These are phyloP conservation scores for Candida incommunis DNA, from an alignment of 805 yeast genomes.

Conservation along the genomic window DNA sequence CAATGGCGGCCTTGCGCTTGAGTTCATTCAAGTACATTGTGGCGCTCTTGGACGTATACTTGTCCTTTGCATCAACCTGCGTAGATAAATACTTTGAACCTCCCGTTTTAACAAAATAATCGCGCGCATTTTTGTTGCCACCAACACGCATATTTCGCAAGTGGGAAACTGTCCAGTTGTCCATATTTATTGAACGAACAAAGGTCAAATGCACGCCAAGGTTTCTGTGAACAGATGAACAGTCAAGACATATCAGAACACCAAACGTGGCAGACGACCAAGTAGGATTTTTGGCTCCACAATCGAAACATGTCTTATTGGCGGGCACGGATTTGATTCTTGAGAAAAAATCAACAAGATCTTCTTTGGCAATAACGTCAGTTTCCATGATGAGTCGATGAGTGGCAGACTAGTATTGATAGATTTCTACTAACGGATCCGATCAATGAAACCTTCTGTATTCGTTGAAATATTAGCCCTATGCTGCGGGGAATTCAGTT, in stretches of 20 bases:
- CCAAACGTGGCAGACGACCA: slow-evolving; percentile 99
- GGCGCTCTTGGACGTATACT: slow-evolving; percentile 76
- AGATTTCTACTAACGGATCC: no score
- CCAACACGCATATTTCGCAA: slow-evolving; percentile 87
- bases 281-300: slow-evolving; percentile 86
- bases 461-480: no score
- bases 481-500: no score
- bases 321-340: slow-evolving; percentile 52
- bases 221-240: slow-evolving; percentile 91
- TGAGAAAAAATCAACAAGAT: slow-evolving; percentile 49
- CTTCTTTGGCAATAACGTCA: slow-evolving; percentile 34
- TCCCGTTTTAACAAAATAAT: slow-evolving; percentile 70
- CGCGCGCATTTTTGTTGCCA: slow-evolving; percentile 79
- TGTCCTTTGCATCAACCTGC: slow-evolving; percentile 48
- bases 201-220: slow-evolving; percentile 93
- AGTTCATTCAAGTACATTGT: slow-evolving; percentile 66
- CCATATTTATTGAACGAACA: slow-evolving; percentile 83
- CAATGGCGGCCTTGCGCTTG: slow-evolving; percentile 50
- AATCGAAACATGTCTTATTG: slow-evolving; percentile 78
- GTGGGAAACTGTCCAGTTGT: slow-evolving; percentile 87
- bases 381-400: no score
- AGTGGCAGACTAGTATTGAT: no score
- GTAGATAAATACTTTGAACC: slow-evolving; percentile 58
- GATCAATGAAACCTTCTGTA: no score
- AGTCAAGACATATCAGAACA: slow-evolving; percentile 79